These are phyloP conservation scores for Cyathus pygmaeus DNA, from an alignment of 1,284 basidiomycete species.

Conservation along the genomic window DNA sequence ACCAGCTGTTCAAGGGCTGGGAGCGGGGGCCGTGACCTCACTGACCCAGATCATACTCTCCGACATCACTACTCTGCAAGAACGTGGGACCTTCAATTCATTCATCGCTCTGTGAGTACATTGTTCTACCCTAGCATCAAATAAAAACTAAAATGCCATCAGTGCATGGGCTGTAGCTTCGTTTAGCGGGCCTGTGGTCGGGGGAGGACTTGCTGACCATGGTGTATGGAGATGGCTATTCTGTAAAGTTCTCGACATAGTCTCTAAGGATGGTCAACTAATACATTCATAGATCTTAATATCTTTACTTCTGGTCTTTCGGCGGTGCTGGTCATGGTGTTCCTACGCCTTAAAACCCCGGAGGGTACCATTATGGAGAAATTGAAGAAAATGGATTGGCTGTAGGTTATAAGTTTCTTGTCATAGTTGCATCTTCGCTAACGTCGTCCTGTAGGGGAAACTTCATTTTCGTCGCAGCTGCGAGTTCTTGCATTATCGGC, in stretches of 20 bases:
- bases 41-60: slow-evolving; percentile 51
- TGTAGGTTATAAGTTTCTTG: slow-evolving; percentile 32
- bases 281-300: slow-evolving; percentile 47
- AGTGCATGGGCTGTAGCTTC: slow-evolving; percentile 21
- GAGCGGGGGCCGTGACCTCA: slow-evolving; percentile 52
- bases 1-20: slow-evolving; percentile 33
- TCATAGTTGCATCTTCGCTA: neutral
- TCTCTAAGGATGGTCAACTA: neutral
- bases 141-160: neutral
- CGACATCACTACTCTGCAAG: slow-evolving; percentile 52
- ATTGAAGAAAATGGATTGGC: slow-evolving; percentile 48
- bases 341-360: slow-evolving; percentile 51
- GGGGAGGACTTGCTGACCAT: slow-evolving; percentile 21
- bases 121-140: neutral
- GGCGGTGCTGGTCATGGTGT: slow-evolving; percentile 48
- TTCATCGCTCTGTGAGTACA: slow-evolving; percentile 23
- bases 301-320: slow-evolving; percentile 39
- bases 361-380: slow-evolving; percentile 43
- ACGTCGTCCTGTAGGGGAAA: slow-evolving; percentile 40
- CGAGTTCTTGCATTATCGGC: slow-evolving; percentile 39
- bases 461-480: slow-evolving; percentile 40
- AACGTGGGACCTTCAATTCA: slow-evolving; percentile 42
- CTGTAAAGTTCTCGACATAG: slow-evolving; percentile 11
- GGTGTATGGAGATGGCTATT: slow-evolving; percentile 38
- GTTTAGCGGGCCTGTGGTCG: slow-evolving; percentile 25